Evolutionary conservation across 1,284 basidiomycete species (phyloP), one percentile per base, ranked within the genome.

Genomic region (Ustilago curta): DNA sequence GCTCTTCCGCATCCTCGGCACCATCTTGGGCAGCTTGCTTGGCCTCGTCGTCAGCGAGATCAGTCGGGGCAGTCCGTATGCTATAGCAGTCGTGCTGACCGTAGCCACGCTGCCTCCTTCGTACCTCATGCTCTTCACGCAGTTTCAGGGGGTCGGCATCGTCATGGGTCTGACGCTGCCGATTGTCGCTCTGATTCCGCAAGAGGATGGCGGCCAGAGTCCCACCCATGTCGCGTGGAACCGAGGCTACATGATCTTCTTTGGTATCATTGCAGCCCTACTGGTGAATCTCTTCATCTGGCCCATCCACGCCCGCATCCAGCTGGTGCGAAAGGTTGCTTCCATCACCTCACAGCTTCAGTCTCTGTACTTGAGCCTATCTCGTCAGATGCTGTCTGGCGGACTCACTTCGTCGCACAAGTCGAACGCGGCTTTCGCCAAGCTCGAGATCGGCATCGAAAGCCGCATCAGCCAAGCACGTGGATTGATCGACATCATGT

Each of bases 61-160:
- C 14, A 86, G 87, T 27, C 85, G 85, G 0, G 67, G 72, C 6
- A 87, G 87, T 39, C 77, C 85, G 0, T 88, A 86, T 61, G 87
- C 83, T 0, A 77, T 88, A 1, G 85, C 85, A 2, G 76, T 85
- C 5, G 72, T 88, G 16, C 83, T 85, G 1, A 85, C 85, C 1
- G 67, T 83, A 3, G 83, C 78, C 19, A 80, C 84, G 1, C 31
- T 87, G 0, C 86, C 86, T 0, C 84, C 87, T 8, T 82, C 86
- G 1, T 86, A 84, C 61, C 78, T 85, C 48, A 85, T 87, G 51
- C 78, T 86, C 21, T 85, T 82, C 59, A 84, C 84, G 1, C 61
- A 52, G 11, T 61, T 79, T 40, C 76, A 78, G 29, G 84, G 83
- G 4, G 75, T 88, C 7, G 87, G 86, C 1, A 78, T 85, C 16